Base-by-base conservation (phyloP, 495 filamentous ascomycete species). In the Xylaria telfairii region DNA sequence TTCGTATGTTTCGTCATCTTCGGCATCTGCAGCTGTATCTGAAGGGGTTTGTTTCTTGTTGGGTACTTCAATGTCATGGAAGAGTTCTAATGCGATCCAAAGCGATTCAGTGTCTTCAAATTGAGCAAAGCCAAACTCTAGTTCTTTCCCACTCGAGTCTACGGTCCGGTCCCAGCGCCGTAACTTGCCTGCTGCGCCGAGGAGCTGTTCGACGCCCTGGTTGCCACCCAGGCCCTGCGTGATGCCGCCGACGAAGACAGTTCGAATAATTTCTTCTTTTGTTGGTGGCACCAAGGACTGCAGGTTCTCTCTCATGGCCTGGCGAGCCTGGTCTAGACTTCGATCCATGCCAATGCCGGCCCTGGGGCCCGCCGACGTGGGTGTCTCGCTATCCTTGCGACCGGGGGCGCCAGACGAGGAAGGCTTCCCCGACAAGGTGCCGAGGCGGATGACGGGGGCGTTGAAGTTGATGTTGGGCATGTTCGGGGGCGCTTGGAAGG, bases 391-490 rank as follows among this genome's bases (percentile, higher is more conserved):
- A 37, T 83, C 79, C 68, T 78, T 80, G 32, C 80, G 79, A 30
- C 76, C 75, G 8, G 72, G 67, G 7, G 77, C 83, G 34, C 88
- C 81, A 13, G 86, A 82, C n/a, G 85, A 86, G 46, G 88, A 80
- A 46, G 91, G 84, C 76, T 94, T 93, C 30, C 87, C 78, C 6
- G 89, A 87, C 3, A 87, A 89, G 47, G 88, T 86, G 12, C 95
- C 95, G 44, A 99, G 86, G 30, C 96, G 92, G 80, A 99, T 98
- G 44, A 98, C 95, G 61, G 96, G 94, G 24, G 96, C 96, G 78
- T 92, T 96, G 82, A 98, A 97, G 83, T 99, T 98, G 83, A 99
- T 97, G 80, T 97, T 96, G 10, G 96, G 94, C 86, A 98, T 91
- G 77, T 96, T 97, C 53, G 93, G 84, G 28, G 95, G 95, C 28